These are phyloP conservation scores for Stephanodiscus minutulus DNA, from an alignment of 108 stramenopile genomes.

Conservation along the genomic window DNA sequence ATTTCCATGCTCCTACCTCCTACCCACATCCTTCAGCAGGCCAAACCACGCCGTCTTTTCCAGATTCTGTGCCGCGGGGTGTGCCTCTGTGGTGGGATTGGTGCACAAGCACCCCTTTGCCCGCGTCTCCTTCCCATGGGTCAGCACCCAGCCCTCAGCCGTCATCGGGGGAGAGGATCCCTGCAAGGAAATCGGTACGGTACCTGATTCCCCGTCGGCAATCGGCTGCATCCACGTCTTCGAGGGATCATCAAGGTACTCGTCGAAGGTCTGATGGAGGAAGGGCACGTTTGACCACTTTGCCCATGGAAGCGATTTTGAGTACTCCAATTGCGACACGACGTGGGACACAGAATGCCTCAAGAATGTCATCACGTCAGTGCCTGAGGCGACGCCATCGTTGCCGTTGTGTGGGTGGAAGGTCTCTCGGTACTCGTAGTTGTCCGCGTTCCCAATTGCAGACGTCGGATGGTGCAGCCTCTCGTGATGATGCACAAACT, in stretches of 20 bases:
- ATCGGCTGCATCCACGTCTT: constrained; percentile 28
- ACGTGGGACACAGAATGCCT: constrained; percentile 42
- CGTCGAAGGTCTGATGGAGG: constrained; percentile 23
- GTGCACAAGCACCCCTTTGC: constrained; percentile 11
- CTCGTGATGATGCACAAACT: constrained; percentile 11
- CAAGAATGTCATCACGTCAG: constrained; percentile 40
- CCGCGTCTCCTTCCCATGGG: constrained; percentile 11
- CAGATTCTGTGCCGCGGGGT: constrained; percentile 21
- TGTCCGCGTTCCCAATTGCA: background rate
- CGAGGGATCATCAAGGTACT: constrained; percentile 21
- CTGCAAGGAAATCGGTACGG: constrained; percentile 29
- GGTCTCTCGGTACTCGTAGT: background rate
- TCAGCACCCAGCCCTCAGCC: constrained; percentile 18
- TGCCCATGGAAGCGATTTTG: constrained; percentile 22
- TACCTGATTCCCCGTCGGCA: constrained; percentile 31
- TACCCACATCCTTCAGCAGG: constrained; percentile 32
- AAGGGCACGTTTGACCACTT: constrained; percentile 11
- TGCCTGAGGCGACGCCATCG: background rate
- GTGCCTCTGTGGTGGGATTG: constrained; percentile 23
- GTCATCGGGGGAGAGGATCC: constrained; percentile 7
- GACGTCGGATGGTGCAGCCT: background rate
- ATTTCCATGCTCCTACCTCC: constrained; percentile 39
- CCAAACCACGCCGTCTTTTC: constrained; percentile 41
- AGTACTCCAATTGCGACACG: constrained; percentile 40
- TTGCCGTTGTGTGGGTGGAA: background rate